Conservation (phyloP, 192 early-diverging fungal genomes). For the Mortierella claussenii region DNA sequence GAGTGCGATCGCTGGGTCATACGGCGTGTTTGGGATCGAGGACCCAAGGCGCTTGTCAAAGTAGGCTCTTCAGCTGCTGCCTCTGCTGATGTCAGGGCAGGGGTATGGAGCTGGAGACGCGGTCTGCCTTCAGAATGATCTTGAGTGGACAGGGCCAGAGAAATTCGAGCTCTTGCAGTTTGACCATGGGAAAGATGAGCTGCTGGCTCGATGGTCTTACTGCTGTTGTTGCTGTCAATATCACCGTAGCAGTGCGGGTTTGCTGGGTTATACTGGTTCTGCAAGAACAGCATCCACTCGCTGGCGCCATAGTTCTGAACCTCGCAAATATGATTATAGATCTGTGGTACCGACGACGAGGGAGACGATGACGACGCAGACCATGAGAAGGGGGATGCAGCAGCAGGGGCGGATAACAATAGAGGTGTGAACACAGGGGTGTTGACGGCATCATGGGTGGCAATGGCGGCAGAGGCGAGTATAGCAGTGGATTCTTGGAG, state of each 20-base stretch:
- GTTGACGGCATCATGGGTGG: too few relatives aligned
- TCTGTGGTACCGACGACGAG: too few relatives aligned
- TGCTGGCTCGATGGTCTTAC: too few relatives aligned
- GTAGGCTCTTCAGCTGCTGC: neutral
- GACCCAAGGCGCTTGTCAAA: neutral
- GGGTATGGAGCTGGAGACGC: neutral
- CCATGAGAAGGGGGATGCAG: neutral
- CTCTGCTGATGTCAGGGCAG: neutral
- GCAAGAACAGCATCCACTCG: conserved; percentile 18
- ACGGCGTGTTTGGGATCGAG: neutral
- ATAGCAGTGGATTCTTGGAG: too few relatives aligned
- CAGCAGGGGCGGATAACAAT: neutral
- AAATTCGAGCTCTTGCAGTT: too few relatives aligned
- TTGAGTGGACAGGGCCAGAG: too few relatives aligned
- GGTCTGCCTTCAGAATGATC: neutral
- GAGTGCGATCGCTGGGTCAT: neutral
- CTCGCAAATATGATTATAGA: too few relatives aligned
- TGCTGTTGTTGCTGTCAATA: too few relatives aligned
- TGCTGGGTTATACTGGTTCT: conserved; percentile 5
- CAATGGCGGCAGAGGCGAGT: too few relatives aligned
- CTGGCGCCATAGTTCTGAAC: neutral
- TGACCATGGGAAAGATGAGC: neutral
- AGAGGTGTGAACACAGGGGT: too few relatives aligned
- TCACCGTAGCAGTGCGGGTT: too few relatives aligned
- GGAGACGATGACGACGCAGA: neutral